phyloP scores from a whole-genome alignment of 768 basidiomycete genomes.

The Dentipellis sp. region DNA sequence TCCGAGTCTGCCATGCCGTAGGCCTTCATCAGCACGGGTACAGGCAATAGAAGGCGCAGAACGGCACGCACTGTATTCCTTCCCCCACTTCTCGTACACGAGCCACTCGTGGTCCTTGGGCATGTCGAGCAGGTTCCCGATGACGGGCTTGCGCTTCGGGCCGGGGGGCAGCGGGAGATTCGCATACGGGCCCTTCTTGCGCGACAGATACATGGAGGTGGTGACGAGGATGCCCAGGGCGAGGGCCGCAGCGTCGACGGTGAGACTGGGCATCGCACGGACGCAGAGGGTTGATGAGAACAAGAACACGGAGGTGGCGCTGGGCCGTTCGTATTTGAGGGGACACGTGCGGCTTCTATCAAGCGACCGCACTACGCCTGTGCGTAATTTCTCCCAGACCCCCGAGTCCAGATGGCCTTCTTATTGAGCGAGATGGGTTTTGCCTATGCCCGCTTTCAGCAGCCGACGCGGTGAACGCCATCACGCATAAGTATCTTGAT shows the following conservation, averaged over 20 bases:
- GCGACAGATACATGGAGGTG: neutral
- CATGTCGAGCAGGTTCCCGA: constrained; percentile 13
- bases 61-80: constrained; percentile 10
- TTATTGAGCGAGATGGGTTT: too few species aligned
- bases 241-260: neutral
- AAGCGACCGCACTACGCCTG: too few species aligned
- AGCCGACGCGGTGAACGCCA: too few species aligned
- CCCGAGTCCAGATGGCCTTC: too few species aligned
- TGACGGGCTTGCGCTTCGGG: constrained; percentile 7
- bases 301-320: too few species aligned
- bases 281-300: neutral
- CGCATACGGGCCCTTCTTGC: neutral
- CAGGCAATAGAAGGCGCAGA: neutral
- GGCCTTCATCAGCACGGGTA: neutral
- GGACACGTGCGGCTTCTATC: too few species aligned
- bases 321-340: too few species aligned
- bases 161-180: constrained; percentile 11
- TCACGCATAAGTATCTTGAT: too few species aligned
- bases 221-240: neutral
- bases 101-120: constrained; percentile 9
- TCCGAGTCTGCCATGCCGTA: constrained; percentile 20
- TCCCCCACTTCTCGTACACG: constrained; percentile 9
- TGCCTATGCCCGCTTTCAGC: too few species aligned
- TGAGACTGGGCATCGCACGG: neutral
- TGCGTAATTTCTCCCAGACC: too few species aligned